Percentiles rank a stretch among this genome's conserved stretches.
Conservation (phyloP, 495 filamentous ascomycete species). For the Podospora pseudocomata region DNA sequence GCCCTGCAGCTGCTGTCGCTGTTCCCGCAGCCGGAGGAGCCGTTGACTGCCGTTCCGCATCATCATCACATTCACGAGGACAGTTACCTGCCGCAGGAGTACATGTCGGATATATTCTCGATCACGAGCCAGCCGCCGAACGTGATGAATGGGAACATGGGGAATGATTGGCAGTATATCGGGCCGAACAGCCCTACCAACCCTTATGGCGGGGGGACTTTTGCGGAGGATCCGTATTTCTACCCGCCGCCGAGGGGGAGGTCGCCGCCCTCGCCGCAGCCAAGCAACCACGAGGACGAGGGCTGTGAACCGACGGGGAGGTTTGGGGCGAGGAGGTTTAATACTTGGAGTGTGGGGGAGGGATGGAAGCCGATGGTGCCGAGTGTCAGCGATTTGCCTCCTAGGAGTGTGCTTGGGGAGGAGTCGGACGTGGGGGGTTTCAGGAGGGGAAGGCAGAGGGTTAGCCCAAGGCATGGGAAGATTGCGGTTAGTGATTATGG, state of each 20-base stretch:
- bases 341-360: constrained; percentile 25
- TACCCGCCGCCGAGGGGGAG: constrained; percentile 44
- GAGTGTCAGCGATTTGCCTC: constrained; percentile 25
- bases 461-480: not conserved
- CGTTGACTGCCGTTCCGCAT: constrained; percentile 22
- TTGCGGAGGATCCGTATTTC: constrained; percentile 33
- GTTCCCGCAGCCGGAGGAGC: constrained; percentile 38
- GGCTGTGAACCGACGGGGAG: constrained; percentile 22
- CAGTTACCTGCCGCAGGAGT: constrained; percentile 30
- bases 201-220: constrained; percentile 16
- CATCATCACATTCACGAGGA: constrained; percentile 33
- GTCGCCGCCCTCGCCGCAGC: constrained; percentile 45
- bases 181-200: constrained; percentile 26
- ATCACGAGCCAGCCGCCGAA: constrained; percentile 30
- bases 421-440: not conserved
- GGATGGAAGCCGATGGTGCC: not conserved
- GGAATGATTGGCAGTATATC: constrained; percentile 2
- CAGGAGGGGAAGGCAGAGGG: not conserved
- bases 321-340: constrained; percentile 14
- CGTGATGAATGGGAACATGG: not conserved
- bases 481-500: not conserved
- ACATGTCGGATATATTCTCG: constrained; percentile 17
- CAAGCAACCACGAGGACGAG: constrained; percentile 36
- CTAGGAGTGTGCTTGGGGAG: constrained; percentile 2
- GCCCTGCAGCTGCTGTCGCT: constrained; percentile 39